A percentile compares a stretch with the other conserved stretches of the same genome.
Evolutionary conservation across 2,329 filamentous ascomycete genomes (phyloP).

Genomic region (Salinomyces thailandicus): DNA sequence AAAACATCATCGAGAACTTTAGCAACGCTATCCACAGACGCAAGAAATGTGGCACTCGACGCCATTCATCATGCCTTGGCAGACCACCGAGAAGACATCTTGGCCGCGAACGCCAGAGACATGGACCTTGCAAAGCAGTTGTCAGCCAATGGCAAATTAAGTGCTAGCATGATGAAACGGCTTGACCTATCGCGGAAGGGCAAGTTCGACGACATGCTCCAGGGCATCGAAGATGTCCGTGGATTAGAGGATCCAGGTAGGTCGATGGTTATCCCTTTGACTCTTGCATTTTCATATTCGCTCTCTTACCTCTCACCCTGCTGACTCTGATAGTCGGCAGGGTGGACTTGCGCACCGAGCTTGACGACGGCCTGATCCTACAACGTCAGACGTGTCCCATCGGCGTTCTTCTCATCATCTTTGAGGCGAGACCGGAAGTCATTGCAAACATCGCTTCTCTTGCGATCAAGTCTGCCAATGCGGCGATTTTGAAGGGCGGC

Average conservation of each 20-base stretch:
- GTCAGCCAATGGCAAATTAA: slow-evolving; percentile 64
- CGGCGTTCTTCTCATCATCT: slow-evolving; percentile 95
- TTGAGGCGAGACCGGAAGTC: slow-evolving; percentile 93
- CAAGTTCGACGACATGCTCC: slow-evolving; percentile 96
- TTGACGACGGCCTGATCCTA: slow-evolving; percentile 77
- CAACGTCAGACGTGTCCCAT: slow-evolving; percentile 90
- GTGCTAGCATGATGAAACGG: slow-evolving; percentile 73
- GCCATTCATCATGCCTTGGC: slow-evolving; percentile 70
- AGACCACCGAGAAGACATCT: slow-evolving; percentile 59
- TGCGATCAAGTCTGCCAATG: slow-evolving; percentile 93
- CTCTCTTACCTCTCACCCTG: too few species aligned
- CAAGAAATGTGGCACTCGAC: slow-evolving; percentile 75
- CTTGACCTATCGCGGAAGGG: slow-evolving; percentile 77
- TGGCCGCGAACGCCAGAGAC: slow-evolving; percentile 78
- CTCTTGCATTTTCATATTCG: neutral
- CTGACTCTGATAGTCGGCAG: slow-evolving; percentile 56
- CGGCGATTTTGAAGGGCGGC: slow-evolving; percentile 91
- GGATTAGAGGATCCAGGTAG: slow-evolving; percentile 74
- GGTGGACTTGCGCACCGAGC: slow-evolving; percentile 67
- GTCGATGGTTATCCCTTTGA: slow-evolving; percentile 24
- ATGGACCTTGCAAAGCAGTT: slow-evolving; percentile 63
- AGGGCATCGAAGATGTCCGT: slow-evolving; percentile 83
- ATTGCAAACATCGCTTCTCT: slow-evolving; percentile 96
- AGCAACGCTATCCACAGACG: slow-evolving; percentile 62
- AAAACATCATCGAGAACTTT: slow-evolving; percentile 73